A percentile compares a stretch with the other conserved stretches of the same genome.
These are phyloP conservation scores for Yamadazyma mexicana DNA, from an alignment of 1,139 yeast genomes.

Conservation along the genomic window DNA sequence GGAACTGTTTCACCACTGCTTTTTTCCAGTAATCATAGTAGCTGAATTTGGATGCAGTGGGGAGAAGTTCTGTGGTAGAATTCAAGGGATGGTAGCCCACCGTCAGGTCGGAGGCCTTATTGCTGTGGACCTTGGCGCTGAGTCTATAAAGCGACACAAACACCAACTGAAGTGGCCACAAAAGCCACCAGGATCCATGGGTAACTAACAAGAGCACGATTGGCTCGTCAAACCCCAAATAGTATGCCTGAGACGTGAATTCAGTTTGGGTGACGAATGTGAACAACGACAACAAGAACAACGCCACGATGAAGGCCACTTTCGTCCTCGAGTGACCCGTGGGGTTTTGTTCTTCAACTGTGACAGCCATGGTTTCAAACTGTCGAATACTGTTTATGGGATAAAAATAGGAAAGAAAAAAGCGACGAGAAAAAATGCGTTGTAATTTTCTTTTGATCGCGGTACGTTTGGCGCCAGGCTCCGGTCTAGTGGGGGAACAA, in stretches of 20 bases:
- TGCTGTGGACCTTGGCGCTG: slow-evolving; percentile 6
- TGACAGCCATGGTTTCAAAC: slow-evolving; percentile 15
- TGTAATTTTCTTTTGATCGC: no score
- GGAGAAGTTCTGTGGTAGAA: slow-evolving; percentile 28
- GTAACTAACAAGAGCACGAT: slow-evolving; percentile 65
- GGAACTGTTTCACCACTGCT: slow-evolving; percentile 48
- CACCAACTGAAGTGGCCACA: slow-evolving; percentile 75
- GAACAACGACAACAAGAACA: slow-evolving; percentile 60
- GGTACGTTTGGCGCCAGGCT: no score
- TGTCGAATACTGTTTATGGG: no score
- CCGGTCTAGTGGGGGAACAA: no score
- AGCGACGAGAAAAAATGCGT: no score
- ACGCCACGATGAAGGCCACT: slow-evolving; percentile 51
- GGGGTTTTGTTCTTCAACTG: slow-evolving; percentile 14
- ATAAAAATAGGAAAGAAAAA: no score
- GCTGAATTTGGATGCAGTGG: slow-evolving; percentile 17
- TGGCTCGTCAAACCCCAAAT: slow-evolving; percentile 65
- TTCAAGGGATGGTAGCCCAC: slow-evolving; percentile 26
- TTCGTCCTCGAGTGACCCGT: slow-evolving; percentile 32
- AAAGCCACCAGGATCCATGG: slow-evolving; percentile 75
- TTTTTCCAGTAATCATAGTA: slow-evolving; percentile 38
- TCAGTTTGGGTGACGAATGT: slow-evolving; percentile 81
- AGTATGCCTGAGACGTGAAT: slow-evolving; percentile 70
- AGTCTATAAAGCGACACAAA: slow-evolving; percentile 42
- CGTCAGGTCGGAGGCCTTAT: slow-evolving; percentile 13